Evolutionary conservation across 805 yeast species (phyloP), one percentile per base, ranked within the genome.

Genomic region (Saccharomycopsis microspora): DNA sequence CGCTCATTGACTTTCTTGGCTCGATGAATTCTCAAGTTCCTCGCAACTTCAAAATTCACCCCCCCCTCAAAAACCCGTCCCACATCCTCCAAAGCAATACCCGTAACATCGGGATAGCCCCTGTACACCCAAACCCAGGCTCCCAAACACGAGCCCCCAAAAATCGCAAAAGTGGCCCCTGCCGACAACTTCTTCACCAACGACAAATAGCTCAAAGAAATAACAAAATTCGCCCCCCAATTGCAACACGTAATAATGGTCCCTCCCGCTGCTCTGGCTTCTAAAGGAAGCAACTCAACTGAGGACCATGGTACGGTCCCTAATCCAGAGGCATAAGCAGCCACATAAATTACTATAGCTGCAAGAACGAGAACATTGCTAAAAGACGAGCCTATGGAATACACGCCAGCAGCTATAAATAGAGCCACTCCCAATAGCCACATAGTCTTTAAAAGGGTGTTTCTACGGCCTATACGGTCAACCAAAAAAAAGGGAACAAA

Each of bases 401-500:
- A 46, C 4, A 36, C 19, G 5, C 43, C 2, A 4, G 64, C 57
- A 8, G 68, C 59, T 31, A 63, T 36, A 3, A 64, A 42, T 27
- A 71, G 54, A 0, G 71, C 64, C 0, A 65, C 39, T 1, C 65
- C 56, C 68, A 69, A 66, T 4, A 69, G 54, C 67, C 69, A 64
- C 7, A 67, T 60, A 0, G 73, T 68, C 33, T 56, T 47, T 46
- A 78, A 59, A 31, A 78, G 62, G 58, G 75, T 68, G 4, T 56
- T 56, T 58, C 75, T 70, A 65, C 84, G 68, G 9, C 85, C 85
- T 49, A 74, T 55, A 39, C 60, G 59, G 55, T 78, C 84, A 46
- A 78, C 70, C 35, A 66, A 66, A 39, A 55, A 63, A 52, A 77
- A 64, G 7, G 80, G 78, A 10, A 73, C 69, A 47, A 75, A 68